These are phyloP conservation scores for Yamadazyma diospyri DNA, from an alignment of 1,139 yeast species.

Conservation along the genomic window DNA sequence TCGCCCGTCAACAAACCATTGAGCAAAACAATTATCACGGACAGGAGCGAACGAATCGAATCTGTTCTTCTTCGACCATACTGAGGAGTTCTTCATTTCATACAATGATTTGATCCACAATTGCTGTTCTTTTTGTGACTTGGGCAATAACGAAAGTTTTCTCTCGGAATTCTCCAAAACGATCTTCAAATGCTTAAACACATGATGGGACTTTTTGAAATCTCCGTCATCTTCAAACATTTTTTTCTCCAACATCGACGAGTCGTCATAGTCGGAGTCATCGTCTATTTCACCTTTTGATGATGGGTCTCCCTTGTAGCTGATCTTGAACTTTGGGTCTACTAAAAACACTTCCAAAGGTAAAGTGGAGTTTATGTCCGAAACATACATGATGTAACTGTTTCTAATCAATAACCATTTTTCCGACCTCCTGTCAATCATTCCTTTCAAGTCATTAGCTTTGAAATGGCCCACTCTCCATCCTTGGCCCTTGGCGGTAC, in stretches of 20 bases:
- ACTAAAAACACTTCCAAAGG: conserved; percentile 89
- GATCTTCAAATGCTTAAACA: conserved; percentile 49
- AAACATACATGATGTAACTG: conserved; percentile 81
- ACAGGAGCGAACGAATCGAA: conserved; percentile 93
- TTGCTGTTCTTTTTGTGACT: conserved; percentile 64
- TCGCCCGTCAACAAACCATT: conserved; percentile 96
- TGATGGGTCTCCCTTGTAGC: conserved; percentile 38
- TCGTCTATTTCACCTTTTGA: conserved; percentile 31
- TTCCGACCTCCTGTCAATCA: conserved; percentile 85
- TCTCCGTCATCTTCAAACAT: conserved; percentile 21
- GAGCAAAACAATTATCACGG: conserved; percentile 79
- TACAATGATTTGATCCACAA: conserved; percentile 76
- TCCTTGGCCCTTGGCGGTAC: conserved; percentile 84
- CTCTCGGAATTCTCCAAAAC: conserved; percentile 81
- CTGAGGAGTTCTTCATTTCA: conserved; percentile 62
- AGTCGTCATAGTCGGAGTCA: conserved; percentile 48
- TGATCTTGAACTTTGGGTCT: conserved; percentile 64
- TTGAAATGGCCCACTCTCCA: conserved; percentile 94
- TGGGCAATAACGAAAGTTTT: conserved; percentile 68
- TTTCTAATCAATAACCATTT: conserved; percentile 90
- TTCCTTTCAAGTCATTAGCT: conserved; percentile 73
- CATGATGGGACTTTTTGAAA: conserved; percentile 17
- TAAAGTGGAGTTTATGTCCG: conserved; percentile 80
- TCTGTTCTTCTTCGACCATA: conserved; percentile 72
- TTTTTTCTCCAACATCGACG: conserved; percentile 26